phyloP scores from a whole-genome alignment of 2,329 filamentous ascomycete species.

The Penicillium thymicola region DNA sequence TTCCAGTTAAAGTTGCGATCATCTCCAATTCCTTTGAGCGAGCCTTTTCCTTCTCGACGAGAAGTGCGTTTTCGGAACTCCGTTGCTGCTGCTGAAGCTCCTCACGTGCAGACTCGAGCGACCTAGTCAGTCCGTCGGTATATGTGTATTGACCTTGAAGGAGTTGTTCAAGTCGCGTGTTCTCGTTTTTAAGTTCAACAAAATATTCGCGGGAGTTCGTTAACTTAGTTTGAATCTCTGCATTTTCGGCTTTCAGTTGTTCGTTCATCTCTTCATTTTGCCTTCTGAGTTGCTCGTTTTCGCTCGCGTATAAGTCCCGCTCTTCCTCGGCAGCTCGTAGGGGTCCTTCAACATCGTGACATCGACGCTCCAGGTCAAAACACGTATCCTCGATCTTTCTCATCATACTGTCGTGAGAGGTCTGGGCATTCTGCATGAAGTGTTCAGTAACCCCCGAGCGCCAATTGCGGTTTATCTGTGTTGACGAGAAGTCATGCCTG shows the following conservation, averaged over 20 bases:
- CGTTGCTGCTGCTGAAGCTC: slow-evolving; percentile 39
- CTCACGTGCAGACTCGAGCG: slow-evolving; percentile 30
- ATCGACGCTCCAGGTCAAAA: slow-evolving; percentile 55
- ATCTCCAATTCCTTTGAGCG: slow-evolving; percentile 43
- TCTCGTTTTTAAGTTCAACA: slow-evolving; percentile 41
- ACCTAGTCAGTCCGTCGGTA: slow-evolving; percentile 36
- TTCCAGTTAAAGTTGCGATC: slow-evolving; percentile 42
- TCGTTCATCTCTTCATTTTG: slow-evolving; percentile 35
- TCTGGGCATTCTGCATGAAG: slow-evolving; percentile 43
- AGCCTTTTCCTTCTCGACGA: slow-evolving; percentile 26
- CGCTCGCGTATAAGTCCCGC: slow-evolving; percentile 32
- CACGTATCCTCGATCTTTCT: slow-evolving; percentile 53
- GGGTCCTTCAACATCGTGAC: slow-evolving; percentile 54
- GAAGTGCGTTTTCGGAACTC: slow-evolving; percentile 30
- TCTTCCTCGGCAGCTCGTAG: slow-evolving; percentile 43
- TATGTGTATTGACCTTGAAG: slow-evolving; percentile 39
- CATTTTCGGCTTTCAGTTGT: slow-evolving; percentile 20
- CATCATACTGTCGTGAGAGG: slow-evolving; percentile 48
- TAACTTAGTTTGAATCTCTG: slow-evolving; percentile 36
- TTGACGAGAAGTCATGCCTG: slow-evolving; percentile 13
- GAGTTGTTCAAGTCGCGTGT: slow-evolving; percentile 35
- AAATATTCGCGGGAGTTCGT: slow-evolving; percentile 37
- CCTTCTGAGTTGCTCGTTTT: slow-evolving; percentile 36
- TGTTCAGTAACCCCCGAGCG: slow-evolving; percentile 44
- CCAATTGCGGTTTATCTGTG: slow-evolving; percentile 46